Conservation (phyloP, 2,329 filamentous ascomycete species). For the Juglanconis oblonga region DNA sequence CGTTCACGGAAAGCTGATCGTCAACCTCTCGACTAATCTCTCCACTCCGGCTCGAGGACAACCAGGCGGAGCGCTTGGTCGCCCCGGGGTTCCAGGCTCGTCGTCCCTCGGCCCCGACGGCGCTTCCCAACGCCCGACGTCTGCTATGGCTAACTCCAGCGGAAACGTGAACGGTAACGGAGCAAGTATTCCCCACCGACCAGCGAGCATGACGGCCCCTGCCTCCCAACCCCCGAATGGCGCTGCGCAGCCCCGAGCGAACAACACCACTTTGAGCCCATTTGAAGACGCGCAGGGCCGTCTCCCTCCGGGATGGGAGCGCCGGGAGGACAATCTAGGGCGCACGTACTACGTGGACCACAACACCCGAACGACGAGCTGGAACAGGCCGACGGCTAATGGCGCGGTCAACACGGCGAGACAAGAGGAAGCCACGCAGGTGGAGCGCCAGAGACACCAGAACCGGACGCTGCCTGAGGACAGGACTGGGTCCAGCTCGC, state of each 20-base stretch:
- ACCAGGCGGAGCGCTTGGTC: conserved; percentile 40
- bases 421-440: conserved; percentile 86
- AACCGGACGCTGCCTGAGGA: conserved; percentile 95
- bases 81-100: conserved; percentile 42
- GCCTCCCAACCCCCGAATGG: conserved; percentile 33
- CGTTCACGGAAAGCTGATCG: conserved; percentile 94
- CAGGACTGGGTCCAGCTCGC: conserved; percentile 88
- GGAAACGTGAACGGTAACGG: conserved; percentile 40
- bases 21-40: conserved; percentile 93
- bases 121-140: conserved; percentile 48
- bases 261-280: conserved; percentile 67
- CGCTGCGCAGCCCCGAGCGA: conserved; percentile 37
- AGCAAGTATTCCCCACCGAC: conserved; percentile 41
- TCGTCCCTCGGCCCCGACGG: conserved; percentile 42
- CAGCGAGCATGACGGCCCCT: conserved; percentile 42
- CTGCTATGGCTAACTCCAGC: conserved; percentile 50
- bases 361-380: conserved; percentile 94
- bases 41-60: conserved; percentile 61
- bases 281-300: conserved; percentile 97
- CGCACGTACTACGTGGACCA: conserved; percentile 98
- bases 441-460: conserved; percentile 90
- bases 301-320: conserved; percentile 90
- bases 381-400: conserved; percentile 82
- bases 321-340: conserved; percentile 89
- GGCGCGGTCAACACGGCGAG: conserved; percentile 73